These are phyloP conservation scores for Boletus insuetus DNA, from an alignment of 768 basidiomycete species.

Conservation along the genomic window DNA sequence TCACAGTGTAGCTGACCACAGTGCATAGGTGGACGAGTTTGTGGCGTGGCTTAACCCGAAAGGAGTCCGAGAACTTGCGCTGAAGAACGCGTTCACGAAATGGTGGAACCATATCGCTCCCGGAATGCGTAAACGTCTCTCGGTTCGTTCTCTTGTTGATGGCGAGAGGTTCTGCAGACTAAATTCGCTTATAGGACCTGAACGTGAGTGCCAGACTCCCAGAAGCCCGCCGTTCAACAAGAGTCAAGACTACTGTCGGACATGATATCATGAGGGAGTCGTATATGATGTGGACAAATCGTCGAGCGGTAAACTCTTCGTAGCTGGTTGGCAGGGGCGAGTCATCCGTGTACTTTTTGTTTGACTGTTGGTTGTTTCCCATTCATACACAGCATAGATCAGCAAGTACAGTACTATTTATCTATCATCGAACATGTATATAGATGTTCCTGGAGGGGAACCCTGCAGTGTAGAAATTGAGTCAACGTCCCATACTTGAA, in stretches of 20 bases:
- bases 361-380: too few relatives aligned
- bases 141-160: conserved; percentile 47
- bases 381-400: conserved; percentile 19
- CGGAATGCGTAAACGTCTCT: conserved; percentile 71
- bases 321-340: background rate
- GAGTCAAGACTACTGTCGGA: conserved; percentile 56
- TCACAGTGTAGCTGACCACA: conserved; percentile 7
- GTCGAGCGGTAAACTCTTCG: conserved; percentile 53
- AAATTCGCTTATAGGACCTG: conserved; percentile 50
- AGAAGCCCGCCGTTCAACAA: conserved; percentile 77
- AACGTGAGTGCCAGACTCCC: conserved; percentile 66
- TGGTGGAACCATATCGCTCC: conserved; percentile 83
- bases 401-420: conserved; percentile 21
- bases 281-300: conserved; percentile 88
- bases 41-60: conserved; percentile 89
- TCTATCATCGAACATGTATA: conserved; percentile 11
- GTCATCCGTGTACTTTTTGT: background rate
- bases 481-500: too few relatives aligned
- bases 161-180: conserved; percentile 8
- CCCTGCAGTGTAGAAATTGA: too few relatives aligned
- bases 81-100: conserved; percentile 74
- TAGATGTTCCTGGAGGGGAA: background rate
- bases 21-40: conserved; percentile 70
- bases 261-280: conserved; percentile 73
- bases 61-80: conserved; percentile 81